Conservation (phyloP, 192 early-diverging fungal genomes). For the Gonapodya prolifera region DNA sequence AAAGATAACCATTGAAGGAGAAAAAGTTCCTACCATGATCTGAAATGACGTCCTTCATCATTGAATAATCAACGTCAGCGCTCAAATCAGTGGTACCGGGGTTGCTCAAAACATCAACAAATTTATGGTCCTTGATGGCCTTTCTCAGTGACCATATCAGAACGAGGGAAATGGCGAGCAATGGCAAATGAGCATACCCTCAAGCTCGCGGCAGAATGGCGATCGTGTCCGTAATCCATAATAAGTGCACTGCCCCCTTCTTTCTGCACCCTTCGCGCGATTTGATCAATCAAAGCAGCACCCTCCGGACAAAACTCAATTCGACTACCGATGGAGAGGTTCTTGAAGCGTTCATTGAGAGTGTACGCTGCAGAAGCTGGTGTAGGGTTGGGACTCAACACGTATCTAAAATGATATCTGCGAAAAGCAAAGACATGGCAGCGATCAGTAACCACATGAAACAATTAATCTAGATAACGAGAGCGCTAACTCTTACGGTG, state of each 20-base stretch:
- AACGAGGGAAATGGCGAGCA: neutral
- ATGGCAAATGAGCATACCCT: constrained; percentile 29
- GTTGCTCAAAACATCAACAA: constrained; percentile 56
- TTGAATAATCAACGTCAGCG: constrained; percentile 81
- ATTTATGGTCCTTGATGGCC: constrained; percentile 75
- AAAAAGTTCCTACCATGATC: constrained; percentile 18
- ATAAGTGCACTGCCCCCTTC: constrained; percentile 61
- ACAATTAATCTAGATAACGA: too few species aligned
- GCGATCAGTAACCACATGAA: neutral
- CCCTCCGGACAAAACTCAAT: constrained; percentile 81
- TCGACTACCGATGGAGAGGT: constrained; percentile 55
- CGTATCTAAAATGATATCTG: constrained; percentile 62
- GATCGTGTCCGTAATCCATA: constrained; percentile 84
- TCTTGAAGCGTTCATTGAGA: constrained; percentile 7
- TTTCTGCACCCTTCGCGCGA: constrained; percentile 54
- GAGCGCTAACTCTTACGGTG: neutral
- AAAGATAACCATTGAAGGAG: constrained; percentile 9
- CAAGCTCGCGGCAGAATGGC: constrained; percentile 60
- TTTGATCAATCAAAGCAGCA: constrained; percentile 42
- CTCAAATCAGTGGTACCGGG: constrained; percentile 84
- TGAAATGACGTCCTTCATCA: constrained; percentile 43
- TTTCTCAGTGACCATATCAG: constrained; percentile 12
- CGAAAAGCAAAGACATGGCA: constrained; percentile 15
- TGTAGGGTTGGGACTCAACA: constrained; percentile 50
- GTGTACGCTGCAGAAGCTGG: constrained; percentile 20